Evolutionary conservation across 352 stramenopile genomes (phyloP).

Genomic region (Elongisporangium anandrum): DNA sequence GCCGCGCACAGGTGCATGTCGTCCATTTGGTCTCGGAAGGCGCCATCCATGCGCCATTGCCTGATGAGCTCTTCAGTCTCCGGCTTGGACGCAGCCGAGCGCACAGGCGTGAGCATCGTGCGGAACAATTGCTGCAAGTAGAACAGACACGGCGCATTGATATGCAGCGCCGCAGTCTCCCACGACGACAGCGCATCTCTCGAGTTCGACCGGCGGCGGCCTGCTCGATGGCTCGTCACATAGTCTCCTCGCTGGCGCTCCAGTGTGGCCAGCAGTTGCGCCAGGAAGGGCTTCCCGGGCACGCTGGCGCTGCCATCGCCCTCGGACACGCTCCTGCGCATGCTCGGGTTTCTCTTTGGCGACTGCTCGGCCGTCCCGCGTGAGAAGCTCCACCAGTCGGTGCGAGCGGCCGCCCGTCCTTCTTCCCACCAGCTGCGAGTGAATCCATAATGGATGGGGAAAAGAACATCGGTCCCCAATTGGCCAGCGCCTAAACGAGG

Average conservation of each 20-base stretch:
- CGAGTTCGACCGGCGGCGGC: background rate
- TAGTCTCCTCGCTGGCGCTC: constrained; percentile 3
- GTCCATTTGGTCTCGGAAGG: constrained; percentile 7
- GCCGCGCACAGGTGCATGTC: constrained; percentile 1
- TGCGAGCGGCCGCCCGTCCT: background rate
- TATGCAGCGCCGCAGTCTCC: background rate
- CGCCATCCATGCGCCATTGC: constrained; percentile 12
- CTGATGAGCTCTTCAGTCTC: constrained; percentile 10
- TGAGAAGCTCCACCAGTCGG: background rate
- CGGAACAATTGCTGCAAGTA: constrained; percentile 16
- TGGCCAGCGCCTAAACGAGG: background rate
- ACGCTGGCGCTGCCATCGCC: constrained; percentile 3
- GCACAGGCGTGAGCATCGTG: constrained; percentile 10
- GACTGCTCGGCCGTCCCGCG: background rate
- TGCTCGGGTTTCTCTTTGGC: background rate
- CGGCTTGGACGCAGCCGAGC: background rate
- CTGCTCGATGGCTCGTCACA: background rate
- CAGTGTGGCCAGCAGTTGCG: constrained; percentile 6
- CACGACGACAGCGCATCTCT: background rate
- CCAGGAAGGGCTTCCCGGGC: constrained; percentile 13
- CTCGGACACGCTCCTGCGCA: background rate
- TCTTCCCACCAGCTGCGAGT: constrained; percentile 1
- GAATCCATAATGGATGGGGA: background rate
- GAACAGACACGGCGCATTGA: constrained; percentile 15
- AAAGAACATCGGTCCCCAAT: background rate